Evolutionary conservation across 495 filamentous ascomycete genomes (phyloP).

Genomic region (Neohortaea acidophila): DNA sequence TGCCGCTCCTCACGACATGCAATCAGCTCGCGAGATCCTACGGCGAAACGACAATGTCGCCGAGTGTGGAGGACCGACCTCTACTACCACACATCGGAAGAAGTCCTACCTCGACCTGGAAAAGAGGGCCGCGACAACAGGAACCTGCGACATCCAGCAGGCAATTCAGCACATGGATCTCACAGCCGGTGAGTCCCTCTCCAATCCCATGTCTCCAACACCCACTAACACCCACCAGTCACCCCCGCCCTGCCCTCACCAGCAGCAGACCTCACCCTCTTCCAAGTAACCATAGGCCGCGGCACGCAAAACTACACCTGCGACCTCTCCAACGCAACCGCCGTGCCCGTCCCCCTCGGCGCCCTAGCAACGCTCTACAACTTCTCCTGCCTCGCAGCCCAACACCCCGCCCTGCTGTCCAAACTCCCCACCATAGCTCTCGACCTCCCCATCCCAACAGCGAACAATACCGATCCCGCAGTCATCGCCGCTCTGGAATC

Average conservation of each 20-base stretch:
- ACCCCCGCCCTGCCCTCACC: slow-evolving; percentile 36
- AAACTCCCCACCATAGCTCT: slow-evolving; percentile 37
- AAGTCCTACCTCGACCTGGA: no score
- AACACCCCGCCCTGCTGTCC: slow-evolving; percentile 49
- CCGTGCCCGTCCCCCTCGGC: slow-evolving; percentile 46
- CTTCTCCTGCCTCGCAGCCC: slow-evolving; percentile 59
- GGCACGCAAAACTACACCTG: slow-evolving; percentile 93
- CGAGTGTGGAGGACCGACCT: no score
- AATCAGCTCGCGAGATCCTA: no score
- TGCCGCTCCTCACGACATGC: no score
- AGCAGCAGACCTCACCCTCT: slow-evolving; percentile 40
- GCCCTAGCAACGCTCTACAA: slow-evolving; percentile 82
- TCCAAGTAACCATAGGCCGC: slow-evolving; percentile 71
- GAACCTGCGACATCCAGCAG: slow-evolving; percentile 5
- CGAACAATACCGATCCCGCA: slow-evolving; percentile 26
- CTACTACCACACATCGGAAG: no score
- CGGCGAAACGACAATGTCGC: no score
- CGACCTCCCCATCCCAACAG: slow-evolving; percentile 33
- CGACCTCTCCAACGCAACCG: slow-evolving; percentile 37
- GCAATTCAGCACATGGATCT: slow-evolving; percentile 3
- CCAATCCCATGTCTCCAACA: background rate
- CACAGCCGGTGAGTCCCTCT: slow-evolving; percentile 6
- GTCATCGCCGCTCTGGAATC: slow-evolving; percentile 50
- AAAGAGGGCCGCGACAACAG: no score
- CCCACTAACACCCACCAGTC: slow-evolving; percentile 15